Evolutionary conservation across 192 early-diverging fungal genomes (phyloP).

Genomic region (Thoreauomyces humboldtii): DNA sequence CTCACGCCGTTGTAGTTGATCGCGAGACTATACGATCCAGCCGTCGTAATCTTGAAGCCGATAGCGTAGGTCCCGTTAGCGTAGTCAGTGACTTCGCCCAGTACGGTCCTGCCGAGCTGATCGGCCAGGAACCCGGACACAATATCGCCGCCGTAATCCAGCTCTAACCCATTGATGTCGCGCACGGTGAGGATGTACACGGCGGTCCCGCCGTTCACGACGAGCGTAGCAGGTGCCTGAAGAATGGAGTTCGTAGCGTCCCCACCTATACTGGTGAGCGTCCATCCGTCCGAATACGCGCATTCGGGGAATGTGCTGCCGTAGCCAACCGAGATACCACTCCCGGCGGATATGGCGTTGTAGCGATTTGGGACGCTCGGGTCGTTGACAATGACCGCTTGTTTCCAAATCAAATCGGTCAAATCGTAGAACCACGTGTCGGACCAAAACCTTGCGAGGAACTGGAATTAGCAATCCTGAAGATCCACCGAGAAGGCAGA

Average conservation of each 20-base stretch:
- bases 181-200: background rate
- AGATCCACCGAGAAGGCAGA: background rate
- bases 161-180: background rate
- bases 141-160: background rate
- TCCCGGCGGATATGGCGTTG: background rate
- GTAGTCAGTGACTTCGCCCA: background rate
- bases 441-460: background rate
- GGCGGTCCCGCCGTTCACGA: background rate
- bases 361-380: background rate
- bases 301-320: background rate
- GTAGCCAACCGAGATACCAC: background rate
- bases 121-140: background rate
- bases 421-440: background rate
- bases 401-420: background rate
- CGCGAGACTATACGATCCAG: background rate
- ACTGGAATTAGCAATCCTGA: background rate
- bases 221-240: background rate
- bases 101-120: background rate
- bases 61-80: background rate
- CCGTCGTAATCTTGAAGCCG: background rate
- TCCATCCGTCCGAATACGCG: background rate
- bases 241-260: background rate
- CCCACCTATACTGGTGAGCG: background rate
- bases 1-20: slow-evolving; percentile 2
- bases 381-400: background rate